phyloP scores from a whole-genome alignment of 2,329 filamentous ascomycete species.

The Phaeoacremonium minimum region DNA sequence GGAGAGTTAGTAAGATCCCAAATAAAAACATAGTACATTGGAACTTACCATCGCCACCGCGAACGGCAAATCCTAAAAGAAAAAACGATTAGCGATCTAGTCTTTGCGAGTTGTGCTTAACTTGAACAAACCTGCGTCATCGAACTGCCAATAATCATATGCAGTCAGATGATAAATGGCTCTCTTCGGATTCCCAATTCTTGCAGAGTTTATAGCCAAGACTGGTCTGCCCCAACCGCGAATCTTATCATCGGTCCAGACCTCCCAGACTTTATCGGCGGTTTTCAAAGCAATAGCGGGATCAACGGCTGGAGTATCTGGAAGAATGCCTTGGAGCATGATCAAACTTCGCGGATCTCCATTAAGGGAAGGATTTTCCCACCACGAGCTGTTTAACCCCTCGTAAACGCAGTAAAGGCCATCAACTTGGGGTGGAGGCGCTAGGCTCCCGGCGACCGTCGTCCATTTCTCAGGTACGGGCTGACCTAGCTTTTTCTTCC shows the following conservation, averaged over 20 bases:
- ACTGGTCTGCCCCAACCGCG: constrained; percentile 43
- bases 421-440: constrained; percentile 34
- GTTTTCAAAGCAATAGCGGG: constrained; percentile 27
- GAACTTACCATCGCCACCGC: not conserved
- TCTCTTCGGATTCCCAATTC: constrained; percentile 33
- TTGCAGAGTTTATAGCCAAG: constrained; percentile 38
- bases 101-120: too few relatives aligned
- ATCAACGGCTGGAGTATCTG: constrained; percentile 31
- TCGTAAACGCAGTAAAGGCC: constrained; percentile 41
- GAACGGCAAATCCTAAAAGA: not conserved
- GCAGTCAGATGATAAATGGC: constrained; percentile 35
- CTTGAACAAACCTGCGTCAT: constrained; percentile 28
- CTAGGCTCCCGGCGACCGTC: constrained; percentile 33
- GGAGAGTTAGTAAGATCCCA: constrained; percentile 5
- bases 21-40: too few relatives aligned
- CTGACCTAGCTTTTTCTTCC: constrained; percentile 34
- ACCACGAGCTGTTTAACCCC: constrained; percentile 39
- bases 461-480: constrained; percentile 32
- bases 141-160: constrained; percentile 35
- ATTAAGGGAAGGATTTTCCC: constrained; percentile 27
- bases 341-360: constrained; percentile 39
- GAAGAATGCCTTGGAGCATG: constrained; percentile 39
- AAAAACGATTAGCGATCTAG: not conserved
- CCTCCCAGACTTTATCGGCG: constrained; percentile 28
- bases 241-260: constrained; percentile 35